Base-by-base conservation (phyloP, 345 rosid species). In the Eucalyptus dawsonii region DNA sequence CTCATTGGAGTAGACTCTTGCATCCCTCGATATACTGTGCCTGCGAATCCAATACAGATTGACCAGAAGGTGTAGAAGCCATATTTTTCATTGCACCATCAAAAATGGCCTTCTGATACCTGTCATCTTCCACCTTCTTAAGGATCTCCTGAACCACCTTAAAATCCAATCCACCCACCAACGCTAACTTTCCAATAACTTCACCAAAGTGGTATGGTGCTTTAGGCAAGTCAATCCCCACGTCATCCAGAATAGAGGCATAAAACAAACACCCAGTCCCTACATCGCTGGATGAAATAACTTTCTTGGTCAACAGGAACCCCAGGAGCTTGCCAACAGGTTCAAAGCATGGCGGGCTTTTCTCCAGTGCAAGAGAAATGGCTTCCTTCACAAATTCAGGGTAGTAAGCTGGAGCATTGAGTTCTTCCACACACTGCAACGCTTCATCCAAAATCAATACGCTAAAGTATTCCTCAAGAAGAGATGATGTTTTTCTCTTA, bases 311-410 rank as follows among this genome's bases (percentile, higher is more conserved):
- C 49, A 93, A 80, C 83, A 97, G 88, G 91, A 93, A 90, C 40
- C 90, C 95, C 87, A 97, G 86, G 54, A 97, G 98, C 80, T 91
- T 91, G 3, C 90, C 86, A 24, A 94, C 95, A 16, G 88, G 94
- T 65, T 94, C 95, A 58, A 94, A 91, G 27, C 95, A 89, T 1
- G 97, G 96, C 2, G 97, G 96, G 89, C 92, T 97, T 88, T 94
- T 94, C 90, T 96, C 99, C 31, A 97, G 90, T 7, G 94, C 99
- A 42, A 96, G 94, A 56, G 90, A 91, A 80, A 97, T 94, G 4
- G 98, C 97, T 92, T 97, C 99, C 91, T 95, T 97, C 72, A 97
- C 97, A 37, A 96, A 90, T 88, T 97, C 98, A 6, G 97, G 95
- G 87, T 95, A 96, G 91, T 94, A 95, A 19, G 93, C 93, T 6